phyloP scores from a whole-genome alignment of 2,329 filamentous ascomycete species.

The Didymella keratinophila region DNA sequence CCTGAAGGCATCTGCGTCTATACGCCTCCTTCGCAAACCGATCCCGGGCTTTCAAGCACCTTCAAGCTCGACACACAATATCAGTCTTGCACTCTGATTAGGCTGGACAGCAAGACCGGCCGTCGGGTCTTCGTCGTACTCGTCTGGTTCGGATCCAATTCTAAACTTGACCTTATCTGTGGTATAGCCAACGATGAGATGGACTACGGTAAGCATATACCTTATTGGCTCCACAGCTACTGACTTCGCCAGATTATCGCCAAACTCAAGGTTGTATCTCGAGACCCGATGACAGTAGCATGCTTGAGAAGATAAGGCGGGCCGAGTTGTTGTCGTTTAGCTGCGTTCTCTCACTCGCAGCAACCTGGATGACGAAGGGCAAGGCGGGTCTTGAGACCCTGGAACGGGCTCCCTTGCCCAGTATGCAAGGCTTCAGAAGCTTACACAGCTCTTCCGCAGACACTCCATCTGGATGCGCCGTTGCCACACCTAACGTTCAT shows the following conservation, averaged over 20 bases:
- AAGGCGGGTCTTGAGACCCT: background rate
- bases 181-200: background rate
- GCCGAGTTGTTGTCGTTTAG: background rate
- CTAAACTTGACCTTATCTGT: background rate
- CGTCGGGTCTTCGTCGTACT: background rate
- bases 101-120: background rate
- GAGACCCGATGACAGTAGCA: too few species aligned
- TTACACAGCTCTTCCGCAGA: too few species aligned
- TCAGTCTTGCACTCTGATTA: background rate
- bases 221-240: too few species aligned
- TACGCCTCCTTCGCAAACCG: too few species aligned
- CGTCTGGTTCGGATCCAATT: background rate
- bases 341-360: background rate
- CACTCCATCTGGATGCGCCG: too few species aligned
- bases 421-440: too few species aligned
- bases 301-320: background rate
- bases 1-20: too few species aligned
- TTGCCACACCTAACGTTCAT: too few species aligned
- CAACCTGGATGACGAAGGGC: background rate
- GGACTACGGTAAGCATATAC: too few species aligned
- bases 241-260: too few species aligned
- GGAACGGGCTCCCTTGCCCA: background rate
- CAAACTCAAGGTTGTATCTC: too few species aligned
- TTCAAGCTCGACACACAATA: background rate
- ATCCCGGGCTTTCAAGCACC: too few species aligned